Evolutionary conservation across 768 basidiomycete species (phyloP).

Genomic region (Phanerochaete carnosa): DNA sequence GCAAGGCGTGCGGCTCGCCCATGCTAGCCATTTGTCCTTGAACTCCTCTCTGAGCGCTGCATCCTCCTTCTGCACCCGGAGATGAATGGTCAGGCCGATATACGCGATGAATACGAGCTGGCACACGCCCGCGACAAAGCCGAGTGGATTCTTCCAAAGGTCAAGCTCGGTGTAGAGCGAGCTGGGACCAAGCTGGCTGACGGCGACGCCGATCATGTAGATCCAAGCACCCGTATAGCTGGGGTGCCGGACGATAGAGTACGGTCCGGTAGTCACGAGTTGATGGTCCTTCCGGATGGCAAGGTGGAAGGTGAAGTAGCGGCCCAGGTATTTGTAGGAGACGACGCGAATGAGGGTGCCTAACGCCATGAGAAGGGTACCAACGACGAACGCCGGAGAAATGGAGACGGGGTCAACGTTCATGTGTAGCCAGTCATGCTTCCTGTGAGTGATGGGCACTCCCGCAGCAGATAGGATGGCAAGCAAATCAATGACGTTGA

Average conservation of each 20-base stretch:
- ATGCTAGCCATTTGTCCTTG: constrained; percentile 5
- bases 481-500: neutral
- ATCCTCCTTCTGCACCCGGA: constrained; percentile 2
- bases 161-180: constrained; percentile 3
- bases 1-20: constrained; percentile 7
- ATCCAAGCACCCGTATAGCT: constrained; percentile 17
- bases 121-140: neutral
- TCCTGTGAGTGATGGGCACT: neutral
- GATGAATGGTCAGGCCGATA: neutral
- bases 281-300: constrained; percentile 21
- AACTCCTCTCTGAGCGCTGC: constrained; percentile 1
- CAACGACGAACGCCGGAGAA: neutral
- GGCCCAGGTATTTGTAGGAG: constrained; percentile 23
- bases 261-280: constrained; percentile 26
- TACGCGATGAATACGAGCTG: neutral
- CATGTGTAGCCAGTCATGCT: neutral
- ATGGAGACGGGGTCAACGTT: constrained; percentile 2
- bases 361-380: neutral
- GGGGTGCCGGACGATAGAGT: constrained; percentile 27
- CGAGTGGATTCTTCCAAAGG: neutral
- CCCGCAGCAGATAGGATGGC: neutral
- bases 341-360: constrained; percentile 2
- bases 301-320: constrained; percentile 26
- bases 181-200: constrained; percentile 2
- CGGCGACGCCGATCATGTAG: constrained; percentile 4